Base-by-base conservation (phyloP, 768 basidiomycete species). In the Tephrocybe sp. region DNA sequence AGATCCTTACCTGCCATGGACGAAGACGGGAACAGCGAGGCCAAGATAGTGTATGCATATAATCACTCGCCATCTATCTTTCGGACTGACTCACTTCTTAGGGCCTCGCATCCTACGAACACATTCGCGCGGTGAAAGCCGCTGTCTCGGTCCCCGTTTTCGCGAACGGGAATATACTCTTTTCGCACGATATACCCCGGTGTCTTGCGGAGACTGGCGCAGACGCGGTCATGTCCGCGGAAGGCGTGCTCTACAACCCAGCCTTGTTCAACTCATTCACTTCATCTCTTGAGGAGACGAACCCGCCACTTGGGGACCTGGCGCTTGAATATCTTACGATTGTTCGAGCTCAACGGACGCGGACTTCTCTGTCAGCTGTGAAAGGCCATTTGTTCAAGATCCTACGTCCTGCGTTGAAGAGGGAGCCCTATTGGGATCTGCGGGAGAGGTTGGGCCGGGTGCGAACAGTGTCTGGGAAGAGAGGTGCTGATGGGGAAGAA, bases 381-480 rank as follows among this genome's bases (percentile, higher is more conserved):
- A 96, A 96, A 62, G 87, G 91, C 0, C 96, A 99, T 62, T 65
- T 99, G 23, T 99, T 97, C 80, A 92, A 97, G 68, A 67, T 98
- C 26, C 79, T 97, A 70, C 83, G 87, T 0, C 91, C 92, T 0
- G 87, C 84, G 0, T 71, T 97, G 34, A 68, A 62, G 23, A 63
- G 72, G 45, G 83, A 92, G 59, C 26, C 26, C 3, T 26, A 26
- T 26, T 26, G 26, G 26, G 26, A 26, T 26, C 7, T 26, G 26
- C 26, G 26, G 7, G 26, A 26, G 26, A 26, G 26, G 7, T 26
- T 26, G 26, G 26, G 26, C 3, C 26, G 26, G 26, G 26, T 26
- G 26, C 26, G 26, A 7, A 26, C 26, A 7, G 26, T 26, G 26
- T 26, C 26, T 26, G 26, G 26, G 26, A 26, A 26, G 26, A 26